These are phyloP conservation scores for Ophiostoma pallidulum DNA, from an alignment of 2,329 filamentous ascomycete species.

Conservation along the genomic window DNA sequence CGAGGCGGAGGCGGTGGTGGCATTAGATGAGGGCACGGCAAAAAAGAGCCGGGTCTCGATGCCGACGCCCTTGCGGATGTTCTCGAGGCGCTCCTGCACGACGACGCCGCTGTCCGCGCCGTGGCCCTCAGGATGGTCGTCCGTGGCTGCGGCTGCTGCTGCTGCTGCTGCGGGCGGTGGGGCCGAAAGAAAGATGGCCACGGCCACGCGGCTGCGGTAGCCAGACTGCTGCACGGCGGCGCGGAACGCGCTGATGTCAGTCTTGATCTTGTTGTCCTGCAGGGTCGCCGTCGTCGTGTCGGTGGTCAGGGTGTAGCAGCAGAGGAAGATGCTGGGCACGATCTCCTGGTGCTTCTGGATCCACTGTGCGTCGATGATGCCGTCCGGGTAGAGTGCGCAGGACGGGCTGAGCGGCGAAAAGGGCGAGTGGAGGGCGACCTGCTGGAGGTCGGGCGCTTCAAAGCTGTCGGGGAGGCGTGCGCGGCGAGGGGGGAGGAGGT, in stretches of 20 bases:
- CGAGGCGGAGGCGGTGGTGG: slow-evolving; percentile 60
- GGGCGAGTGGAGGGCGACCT: slow-evolving; percentile 70
- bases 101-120: slow-evolving; percentile 46
- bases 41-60: slow-evolving; percentile 80
- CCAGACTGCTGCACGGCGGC: slow-evolving; percentile 57
- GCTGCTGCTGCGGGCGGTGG: not conserved
- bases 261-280: slow-evolving; percentile 81
- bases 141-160: no score
- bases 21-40: no score
- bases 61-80: slow-evolving; percentile 68
- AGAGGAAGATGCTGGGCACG: slow-evolving; percentile 70
- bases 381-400: slow-evolving; percentile 81
- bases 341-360: slow-evolving; percentile 79
- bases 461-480: slow-evolving; percentile 43
- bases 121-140: slow-evolving; percentile 28
- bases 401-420: slow-evolving; percentile 80
- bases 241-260: slow-evolving; percentile 72
- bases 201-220: slow-evolving; percentile 68
- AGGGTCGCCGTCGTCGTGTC: slow-evolving; percentile 65
- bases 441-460: slow-evolving; percentile 33
- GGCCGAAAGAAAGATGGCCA: slow-evolving; percentile 56
- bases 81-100: slow-evolving; percentile 60
- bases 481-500: slow-evolving; percentile 48
- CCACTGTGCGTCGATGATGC: slow-evolving; percentile 74
- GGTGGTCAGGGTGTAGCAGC: slow-evolving; percentile 68